Evolutionary conservation across 257 asterid species (phyloP), one percentile per base, ranked within the genome.

Genomic region (Forsythia viridissima): DNA sequence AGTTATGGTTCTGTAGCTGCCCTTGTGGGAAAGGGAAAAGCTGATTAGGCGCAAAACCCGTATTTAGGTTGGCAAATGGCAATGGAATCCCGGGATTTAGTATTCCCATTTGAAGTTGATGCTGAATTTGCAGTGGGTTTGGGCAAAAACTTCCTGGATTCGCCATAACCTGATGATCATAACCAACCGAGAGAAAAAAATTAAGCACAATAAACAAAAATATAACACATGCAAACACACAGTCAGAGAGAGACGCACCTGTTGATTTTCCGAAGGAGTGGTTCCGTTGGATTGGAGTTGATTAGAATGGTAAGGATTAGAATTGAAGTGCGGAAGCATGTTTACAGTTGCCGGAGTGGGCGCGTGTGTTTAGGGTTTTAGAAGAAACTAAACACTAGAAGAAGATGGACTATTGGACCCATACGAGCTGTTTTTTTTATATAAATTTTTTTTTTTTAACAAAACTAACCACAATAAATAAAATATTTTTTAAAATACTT

Each of bases 11-110:
- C 78, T 82, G 89, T 67, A 82, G 73, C 40, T 83, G 82, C 67
- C 79, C 88, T 72, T 82, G 91, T 1, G 87, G 91, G 37, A 83
- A 86, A 21, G 92, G 92, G 52, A 80, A 44, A 79, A 88, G 76
- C 79, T 85, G 96, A 79, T 80, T 80, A 16, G 87, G 82, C 34
- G 85, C 75, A 43, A 88, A 81, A 43, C 44, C 82, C 8, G 89
- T 61, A 83, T 82, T 89, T 67, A 89, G 80, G 71, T 82, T 82
- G 15, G 68, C 73, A 65, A 86, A 85, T 24, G 89, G 91, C 86
- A 82, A 80, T 30, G 82, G 72, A 42, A 87, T 75, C 77, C 89
- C 97, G 61, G 89, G 82, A 81, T 84, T 90, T 74, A 84, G 77
- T 59, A 85, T 8, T 20, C 88, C 87, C 76, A 80, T 46, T 41